phyloP scores from a whole-genome alignment of 345 rosid species.

The Trapa bicornis region DNA sequence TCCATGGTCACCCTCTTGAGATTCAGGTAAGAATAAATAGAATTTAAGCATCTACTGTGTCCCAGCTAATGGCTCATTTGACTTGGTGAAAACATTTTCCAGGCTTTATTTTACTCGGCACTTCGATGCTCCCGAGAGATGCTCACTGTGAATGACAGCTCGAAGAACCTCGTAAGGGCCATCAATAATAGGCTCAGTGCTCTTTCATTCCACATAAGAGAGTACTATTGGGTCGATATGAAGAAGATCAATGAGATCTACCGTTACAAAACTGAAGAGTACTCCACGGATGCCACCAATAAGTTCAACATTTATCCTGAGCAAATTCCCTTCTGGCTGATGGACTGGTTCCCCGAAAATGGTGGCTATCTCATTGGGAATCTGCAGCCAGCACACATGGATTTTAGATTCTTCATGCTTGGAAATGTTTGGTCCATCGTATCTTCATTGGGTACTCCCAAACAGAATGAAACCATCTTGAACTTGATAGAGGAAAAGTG shows the following conservation, averaged over 20 bases:
- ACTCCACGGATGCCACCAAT: conserved; percentile 71
- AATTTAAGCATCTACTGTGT: neutral
- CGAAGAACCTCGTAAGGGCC: conserved; percentile 59
- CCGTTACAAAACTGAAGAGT: conserved; percentile 84
- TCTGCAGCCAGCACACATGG: conserved; percentile 83
- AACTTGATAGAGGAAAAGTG: conserved; percentile 68
- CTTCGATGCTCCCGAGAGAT: conserved; percentile 76
- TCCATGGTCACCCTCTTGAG: conserved; percentile 89
- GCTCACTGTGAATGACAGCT: conserved; percentile 48
- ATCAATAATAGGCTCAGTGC: conserved; percentile 77
- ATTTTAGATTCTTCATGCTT: conserved; percentile 71
- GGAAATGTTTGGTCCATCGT: conserved; percentile 81
- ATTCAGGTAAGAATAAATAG: conserved; percentile 47
- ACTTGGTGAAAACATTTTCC: conserved; percentile 5
- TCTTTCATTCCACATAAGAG: conserved; percentile 77
- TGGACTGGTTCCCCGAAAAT: conserved; percentile 82
- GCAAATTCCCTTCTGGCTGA: conserved; percentile 76
- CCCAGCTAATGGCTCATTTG: neutral
- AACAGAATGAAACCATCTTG: conserved; percentile 58
- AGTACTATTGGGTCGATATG: conserved; percentile 81
- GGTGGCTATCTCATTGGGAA: conserved; percentile 80
- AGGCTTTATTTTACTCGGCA: conserved; percentile 77
- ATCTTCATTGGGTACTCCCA: conserved; percentile 68
- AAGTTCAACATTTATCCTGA: conserved; percentile 88
- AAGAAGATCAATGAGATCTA: conserved; percentile 81